Percentiles rank a stretch among this genome's conserved stretches.
These are phyloP conservation scores for Diplogelasinospora grovesii DNA, from an alignment of 495 filamentous ascomycete species.

Conservation along the genomic window DNA sequence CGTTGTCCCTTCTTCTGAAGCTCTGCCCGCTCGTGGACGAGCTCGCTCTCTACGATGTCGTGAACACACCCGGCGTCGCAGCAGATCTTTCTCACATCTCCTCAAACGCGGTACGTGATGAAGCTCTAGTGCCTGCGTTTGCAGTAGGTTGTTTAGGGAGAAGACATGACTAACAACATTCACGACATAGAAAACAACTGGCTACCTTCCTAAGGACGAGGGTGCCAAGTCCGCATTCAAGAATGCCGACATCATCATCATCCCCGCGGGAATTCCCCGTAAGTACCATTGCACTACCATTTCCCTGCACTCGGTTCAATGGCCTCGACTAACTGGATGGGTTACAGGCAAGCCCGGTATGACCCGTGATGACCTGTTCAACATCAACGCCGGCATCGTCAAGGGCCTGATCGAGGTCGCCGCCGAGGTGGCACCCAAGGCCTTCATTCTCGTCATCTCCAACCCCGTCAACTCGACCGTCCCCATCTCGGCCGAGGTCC, in stretches of 20 bases:
- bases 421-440: constrained; percentile 81
- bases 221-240: constrained; percentile 82
- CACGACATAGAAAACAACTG: constrained; percentile 69
- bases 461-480: constrained; percentile 99
- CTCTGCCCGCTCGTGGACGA: constrained; percentile 76
- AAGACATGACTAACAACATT: too few relatives aligned
- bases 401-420: constrained; percentile 77
- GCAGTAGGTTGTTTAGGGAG: too few relatives aligned
- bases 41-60: constrained; percentile 96
- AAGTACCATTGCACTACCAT: constrained; percentile 29
- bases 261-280: constrained; percentile 97
- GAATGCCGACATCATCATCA: constrained; percentile 89
- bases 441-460: constrained; percentile 92
- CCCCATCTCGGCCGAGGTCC: constrained; percentile 91
- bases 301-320: constrained; percentile 8
- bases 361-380: constrained; percentile 99
- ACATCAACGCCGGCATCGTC: constrained; percentile 94
- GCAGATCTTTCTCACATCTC: constrained; percentile 97
- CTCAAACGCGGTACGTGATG: constrained; percentile 68
- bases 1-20: constrained; percentile 92
- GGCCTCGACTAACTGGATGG: constrained; percentile 4
- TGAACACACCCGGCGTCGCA: constrained; percentile 94
- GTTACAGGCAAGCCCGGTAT: constrained; percentile 93
- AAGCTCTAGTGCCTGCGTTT: constrained; percentile 1
- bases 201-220: constrained; percentile 84